Evolutionary conservation across 2,329 filamentous ascomycete genomes (phyloP).

Genomic region (Xylaria hypoxylon): DNA sequence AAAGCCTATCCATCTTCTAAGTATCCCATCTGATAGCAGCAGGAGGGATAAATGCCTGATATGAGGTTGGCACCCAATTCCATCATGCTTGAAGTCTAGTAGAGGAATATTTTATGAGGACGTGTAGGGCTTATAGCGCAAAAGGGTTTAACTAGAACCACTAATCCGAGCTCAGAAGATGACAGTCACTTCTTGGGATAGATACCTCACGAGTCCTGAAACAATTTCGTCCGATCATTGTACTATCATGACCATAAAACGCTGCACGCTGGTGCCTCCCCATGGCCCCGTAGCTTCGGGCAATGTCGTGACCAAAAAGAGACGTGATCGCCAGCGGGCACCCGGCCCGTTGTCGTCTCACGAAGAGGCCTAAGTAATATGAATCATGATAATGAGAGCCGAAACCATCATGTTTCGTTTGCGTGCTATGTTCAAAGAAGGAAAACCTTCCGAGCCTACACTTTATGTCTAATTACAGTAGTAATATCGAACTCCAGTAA

Average conservation of each 20-base stretch:
- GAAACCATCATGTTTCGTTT: no score
- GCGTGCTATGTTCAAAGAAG: no score
- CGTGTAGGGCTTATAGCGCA: no score
- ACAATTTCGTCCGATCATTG: background rate
- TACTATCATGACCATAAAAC: slow-evolving; percentile 1
- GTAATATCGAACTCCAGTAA: no score
- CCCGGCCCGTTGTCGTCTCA: background rate
- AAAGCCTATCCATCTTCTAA: background rate
- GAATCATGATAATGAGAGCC: background rate
- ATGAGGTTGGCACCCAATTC: no score
- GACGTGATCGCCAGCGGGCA: background rate
- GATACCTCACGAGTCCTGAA: background rate
- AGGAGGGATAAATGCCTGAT: background rate
- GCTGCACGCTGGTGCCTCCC: background rate
- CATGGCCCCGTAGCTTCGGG: background rate
- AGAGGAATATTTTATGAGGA: no score
- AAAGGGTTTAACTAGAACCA: no score
- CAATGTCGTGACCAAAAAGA: background rate
- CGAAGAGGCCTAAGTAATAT: background rate
- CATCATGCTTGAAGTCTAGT: no score
- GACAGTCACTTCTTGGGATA: background rate
- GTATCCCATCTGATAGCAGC: background rate
- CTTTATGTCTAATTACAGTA: no score
- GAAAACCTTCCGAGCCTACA: no score
- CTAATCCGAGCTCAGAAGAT: background rate